Base-by-base conservation (phyloP, 306 rosid species). In the Begonia masoniana region DNA sequence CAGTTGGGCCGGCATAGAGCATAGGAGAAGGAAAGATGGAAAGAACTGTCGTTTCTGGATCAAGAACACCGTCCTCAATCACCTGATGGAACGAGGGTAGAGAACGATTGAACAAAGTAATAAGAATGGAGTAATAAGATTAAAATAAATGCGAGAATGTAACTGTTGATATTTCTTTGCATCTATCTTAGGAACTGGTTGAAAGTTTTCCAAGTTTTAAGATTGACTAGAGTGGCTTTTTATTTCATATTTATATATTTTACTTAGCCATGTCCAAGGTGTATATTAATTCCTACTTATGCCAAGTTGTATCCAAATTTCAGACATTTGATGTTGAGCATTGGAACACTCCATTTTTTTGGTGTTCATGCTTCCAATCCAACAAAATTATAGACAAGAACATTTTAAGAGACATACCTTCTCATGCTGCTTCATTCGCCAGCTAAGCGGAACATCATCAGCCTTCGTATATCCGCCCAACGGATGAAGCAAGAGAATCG, bases 1-100 rank as follows among this genome's bases (percentile, higher is more conserved):
- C 97, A 5, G 96, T 91, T 2, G 96, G 97, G 56, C 97, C 96
- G 0, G 97, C 96, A 55, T 91, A 85, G 76, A 80, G 97, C 97
- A 85, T 91, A 11, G 97, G 96, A 56, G 97, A 91, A 1, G 94
- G 97, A 65, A 91, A 91, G 61, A 91, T 91, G 54, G 97, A 85
- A 51, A 91, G 82, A 54, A 91, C 88, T 15, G 95, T 91, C n/a
- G 94, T 91, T 69, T 85, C 86, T 16, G 96, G 96, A 79, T 91
- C 97, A 50, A 91, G 94, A 56, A 91, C 97, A 65, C 97, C 97
- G 59, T 83, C 97, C 79, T 91, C 97, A 14, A 91, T 91, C 67
- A 91, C 97, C 97, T 85, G 56, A 63, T 19, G 35, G 61, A 68
- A 54, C 23, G 23, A 48, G 59, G 15, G 4, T 13, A 13, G 24